Conservation (phyloP, 1,284 basidiomycete genomes). For the Ceratobasidium sp. region DNA sequence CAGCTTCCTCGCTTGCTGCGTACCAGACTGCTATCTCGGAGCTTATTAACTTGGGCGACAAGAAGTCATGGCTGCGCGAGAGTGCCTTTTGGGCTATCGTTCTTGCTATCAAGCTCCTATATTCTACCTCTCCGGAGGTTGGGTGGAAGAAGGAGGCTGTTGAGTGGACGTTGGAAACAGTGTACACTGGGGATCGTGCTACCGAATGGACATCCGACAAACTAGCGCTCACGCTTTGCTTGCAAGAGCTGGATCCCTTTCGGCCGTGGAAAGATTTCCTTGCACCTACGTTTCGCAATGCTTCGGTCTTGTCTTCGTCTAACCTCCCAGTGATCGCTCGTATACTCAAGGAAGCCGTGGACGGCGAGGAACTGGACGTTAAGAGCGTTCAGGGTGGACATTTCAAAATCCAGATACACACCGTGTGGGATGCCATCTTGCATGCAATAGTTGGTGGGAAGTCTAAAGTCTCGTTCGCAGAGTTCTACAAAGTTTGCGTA, state of each 20-base stretch:
- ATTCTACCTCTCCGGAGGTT: constrained; percentile 62
- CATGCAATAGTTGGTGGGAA: constrained; percentile 62
- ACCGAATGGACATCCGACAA: constrained; percentile 85
- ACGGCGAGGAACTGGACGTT: constrained; percentile 59
- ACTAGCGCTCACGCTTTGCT: constrained; percentile 78
- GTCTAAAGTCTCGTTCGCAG: constrained; percentile 77
- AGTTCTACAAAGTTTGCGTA: constrained; percentile 90
- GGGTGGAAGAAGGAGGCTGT: constrained; percentile 80
- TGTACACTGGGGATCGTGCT: constrained; percentile 67
- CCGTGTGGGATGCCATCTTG: constrained; percentile 88
- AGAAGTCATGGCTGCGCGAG: constrained; percentile 93
- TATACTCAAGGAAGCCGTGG: constrained; percentile 82
- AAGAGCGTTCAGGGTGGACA: constrained; percentile 65
- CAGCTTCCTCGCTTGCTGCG: constrained; percentile 67
- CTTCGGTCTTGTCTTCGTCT: constrained; percentile 70
- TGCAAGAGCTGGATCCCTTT: constrained; percentile 70
- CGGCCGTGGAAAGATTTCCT: constrained; percentile 76
- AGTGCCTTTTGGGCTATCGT: constrained; percentile 88
- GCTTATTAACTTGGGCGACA: constrained; percentile 77
- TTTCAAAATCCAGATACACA: constrained; percentile 94
- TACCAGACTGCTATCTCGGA: constrained; percentile 73
- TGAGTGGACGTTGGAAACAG: constrained; percentile 61
- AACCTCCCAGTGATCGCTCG: constrained; percentile 82
- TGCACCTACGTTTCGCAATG: constrained; percentile 81
- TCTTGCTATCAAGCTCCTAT: constrained; percentile 70